These are phyloP conservation scores for Dendrostoma leiphaemia DNA, from an alignment of 2,329 filamentous ascomycete species.

Conservation along the genomic window DNA sequence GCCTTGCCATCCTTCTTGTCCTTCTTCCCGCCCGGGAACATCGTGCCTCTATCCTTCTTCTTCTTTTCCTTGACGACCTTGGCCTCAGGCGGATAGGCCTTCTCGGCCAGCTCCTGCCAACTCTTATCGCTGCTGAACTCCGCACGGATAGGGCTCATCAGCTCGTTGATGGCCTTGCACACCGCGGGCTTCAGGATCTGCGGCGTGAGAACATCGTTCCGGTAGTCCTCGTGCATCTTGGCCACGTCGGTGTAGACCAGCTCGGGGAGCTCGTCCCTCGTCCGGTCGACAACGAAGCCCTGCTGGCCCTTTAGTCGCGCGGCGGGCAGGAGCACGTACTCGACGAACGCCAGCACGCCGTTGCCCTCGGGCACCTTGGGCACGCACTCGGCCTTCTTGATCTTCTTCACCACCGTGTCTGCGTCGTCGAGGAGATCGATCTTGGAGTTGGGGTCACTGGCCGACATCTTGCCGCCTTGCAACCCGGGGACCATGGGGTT, in stretches of 20 bases:
- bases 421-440: slow-evolving; percentile 86
- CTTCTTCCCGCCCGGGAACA: slow-evolving; percentile 49
- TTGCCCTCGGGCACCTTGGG: slow-evolving; percentile 80
- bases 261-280: slow-evolving; percentile 65
- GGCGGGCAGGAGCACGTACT: slow-evolving; percentile 81
- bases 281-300: slow-evolving; percentile 67
- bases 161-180: slow-evolving; percentile 66
- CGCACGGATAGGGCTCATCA: slow-evolving; percentile 75
- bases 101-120: slow-evolving; percentile 75
- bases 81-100: slow-evolving; percentile 76
- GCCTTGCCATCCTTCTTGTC: slow-evolving; percentile 11
- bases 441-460: slow-evolving; percentile 67
- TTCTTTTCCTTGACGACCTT: slow-evolving; percentile 74
- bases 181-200: slow-evolving; percentile 87
- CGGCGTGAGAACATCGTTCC: slow-evolving; percentile 76
- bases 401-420: slow-evolving; percentile 75
- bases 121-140: slow-evolving; percentile 57
- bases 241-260: slow-evolving; percentile 76
- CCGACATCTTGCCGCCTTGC: slow-evolving; percentile 81
- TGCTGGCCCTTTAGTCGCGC: slow-evolving; percentile 59
- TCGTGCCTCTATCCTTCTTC: slow-evolving; percentile 71
- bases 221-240: slow-evolving; percentile 76
- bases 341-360: slow-evolving; percentile 80
- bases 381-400: slow-evolving; percentile 78
- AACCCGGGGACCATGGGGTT: slow-evolving; percentile 81